Conservation (phyloP, 2,329 filamentous ascomycete genomes). For the Westerdykella sp. region DNA sequence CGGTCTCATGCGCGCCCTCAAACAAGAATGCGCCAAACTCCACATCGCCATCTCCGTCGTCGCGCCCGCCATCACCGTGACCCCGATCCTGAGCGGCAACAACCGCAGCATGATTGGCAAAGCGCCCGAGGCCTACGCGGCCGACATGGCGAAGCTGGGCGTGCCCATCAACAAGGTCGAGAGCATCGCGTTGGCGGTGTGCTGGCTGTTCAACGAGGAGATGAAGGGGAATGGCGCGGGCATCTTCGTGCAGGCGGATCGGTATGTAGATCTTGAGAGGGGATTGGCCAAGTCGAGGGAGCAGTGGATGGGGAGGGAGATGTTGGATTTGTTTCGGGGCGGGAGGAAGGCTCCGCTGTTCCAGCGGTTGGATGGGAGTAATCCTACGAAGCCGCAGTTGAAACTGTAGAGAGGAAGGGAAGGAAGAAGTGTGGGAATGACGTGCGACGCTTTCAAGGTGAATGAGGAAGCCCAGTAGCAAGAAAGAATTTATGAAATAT, state of each 20-base stretch:
- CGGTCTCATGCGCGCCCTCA: slow-evolving; percentile 46
- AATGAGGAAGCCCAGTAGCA: no score
- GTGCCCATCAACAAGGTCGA: slow-evolving; percentile 46
- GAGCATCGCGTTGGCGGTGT: slow-evolving; percentile 41
- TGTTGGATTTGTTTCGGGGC: slow-evolving; percentile 45
- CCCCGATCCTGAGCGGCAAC: slow-evolving; percentile 38
- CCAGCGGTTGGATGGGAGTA: slow-evolving; percentile 18
- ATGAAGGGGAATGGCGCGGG: slow-evolving; percentile 42
- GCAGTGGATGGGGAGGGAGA: slow-evolving; percentile 47
- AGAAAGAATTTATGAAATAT: no score
- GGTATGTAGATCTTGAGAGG: slow-evolving; percentile 41
- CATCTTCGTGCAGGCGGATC: slow-evolving; percentile 42
- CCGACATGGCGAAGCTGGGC: slow-evolving; percentile 39
- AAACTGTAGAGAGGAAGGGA: no score
- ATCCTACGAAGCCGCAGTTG: slow-evolving; percentile 14
- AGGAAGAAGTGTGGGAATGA: no score
- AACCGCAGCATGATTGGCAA: slow-evolving; percentile 24
- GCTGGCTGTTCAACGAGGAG: slow-evolving; percentile 42
- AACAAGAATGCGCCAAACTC: slow-evolving; percentile 44
- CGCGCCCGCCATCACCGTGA: slow-evolving; percentile 46
- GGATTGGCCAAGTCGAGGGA: slow-evolving; percentile 43
- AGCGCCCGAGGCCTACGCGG: slow-evolving; percentile 37
- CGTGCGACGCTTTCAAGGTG: no score
- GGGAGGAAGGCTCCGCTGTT: slow-evolving; percentile 36
- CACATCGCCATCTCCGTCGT: slow-evolving; percentile 44